phyloP scores from a whole-genome alignment of 2,329 filamentous ascomycete genomes.

The Neonectria hederae region DNA sequence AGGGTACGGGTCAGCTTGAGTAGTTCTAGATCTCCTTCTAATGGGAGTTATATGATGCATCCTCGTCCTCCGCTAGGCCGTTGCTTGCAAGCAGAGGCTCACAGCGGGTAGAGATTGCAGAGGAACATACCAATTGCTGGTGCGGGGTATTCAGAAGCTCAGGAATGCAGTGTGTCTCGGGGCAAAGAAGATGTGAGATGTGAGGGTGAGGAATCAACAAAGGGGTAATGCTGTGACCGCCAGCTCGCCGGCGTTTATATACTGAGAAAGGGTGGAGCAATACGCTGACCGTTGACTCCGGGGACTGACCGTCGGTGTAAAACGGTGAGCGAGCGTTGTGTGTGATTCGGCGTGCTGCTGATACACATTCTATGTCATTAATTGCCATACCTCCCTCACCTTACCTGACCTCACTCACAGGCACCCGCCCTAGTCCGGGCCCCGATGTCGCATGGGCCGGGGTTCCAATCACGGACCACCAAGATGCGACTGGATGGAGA shows the following conservation, averaged over 20 bases:
- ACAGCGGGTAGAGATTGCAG: slow-evolving; percentile 1
- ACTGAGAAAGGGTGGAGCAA: slow-evolving; percentile 34
- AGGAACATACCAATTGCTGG: slow-evolving; percentile 30
- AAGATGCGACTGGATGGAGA: slow-evolving; percentile 39
- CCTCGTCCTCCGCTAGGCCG: neutral
- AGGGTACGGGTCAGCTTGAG: slow-evolving; percentile 21
- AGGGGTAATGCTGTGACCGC: slow-evolving; percentile 13
- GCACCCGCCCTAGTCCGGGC: neutral
- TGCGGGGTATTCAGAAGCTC: neutral
- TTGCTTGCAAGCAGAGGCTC: neutral
- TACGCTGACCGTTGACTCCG: slow-evolving; percentile 31
- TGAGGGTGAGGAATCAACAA: slow-evolving; percentile 30
- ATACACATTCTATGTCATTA: slow-evolving; percentile 12
- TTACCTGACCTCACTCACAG: neutral
- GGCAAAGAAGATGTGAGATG: slow-evolving; percentile 4
- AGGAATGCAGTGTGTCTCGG: slow-evolving; percentile 23
- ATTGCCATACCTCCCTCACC: slow-evolving; percentile 1
- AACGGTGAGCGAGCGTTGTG: slow-evolving; percentile 31
- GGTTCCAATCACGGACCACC: slow-evolving; percentile 24
- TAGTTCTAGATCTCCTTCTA: slow-evolving; percentile 11
- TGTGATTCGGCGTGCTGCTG: slow-evolving; percentile 16
- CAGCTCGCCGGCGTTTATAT: slow-evolving; percentile 34
- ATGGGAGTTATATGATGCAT: neutral
- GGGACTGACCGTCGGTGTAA: slow-evolving; percentile 41
- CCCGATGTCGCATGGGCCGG: slow-evolving; percentile 40